These are phyloP conservation scores for Crithidia thermophila DNA, from an alignment of 208 protist species.

Conservation along the genomic window DNA sequence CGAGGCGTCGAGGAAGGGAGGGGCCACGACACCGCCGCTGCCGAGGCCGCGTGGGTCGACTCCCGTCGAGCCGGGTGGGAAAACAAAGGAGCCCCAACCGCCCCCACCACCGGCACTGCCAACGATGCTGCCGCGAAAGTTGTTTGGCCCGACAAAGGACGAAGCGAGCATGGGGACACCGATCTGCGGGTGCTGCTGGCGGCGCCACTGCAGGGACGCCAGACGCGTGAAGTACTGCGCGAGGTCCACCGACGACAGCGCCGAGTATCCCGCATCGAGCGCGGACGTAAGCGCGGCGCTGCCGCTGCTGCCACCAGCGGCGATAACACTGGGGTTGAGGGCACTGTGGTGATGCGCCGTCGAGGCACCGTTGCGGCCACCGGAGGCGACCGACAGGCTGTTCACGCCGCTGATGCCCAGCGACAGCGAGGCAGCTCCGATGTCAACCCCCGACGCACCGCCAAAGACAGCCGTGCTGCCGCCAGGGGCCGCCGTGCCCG, in stretches of 20 bases:
- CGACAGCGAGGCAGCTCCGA: neutral
- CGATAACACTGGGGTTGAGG: neutral
- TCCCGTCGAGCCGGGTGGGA: neutral
- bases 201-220: slow-evolving; percentile 16
- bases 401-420: neutral
- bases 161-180: neutral
- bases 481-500: neutral
- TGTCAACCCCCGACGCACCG: neutral
- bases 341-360: no score
- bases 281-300: slow-evolving; percentile 3
- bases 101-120: no score
- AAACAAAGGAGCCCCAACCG: no score
- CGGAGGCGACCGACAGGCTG: neutral
- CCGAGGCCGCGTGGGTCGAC: neutral
- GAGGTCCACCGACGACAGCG: slow-evolving; percentile 25
- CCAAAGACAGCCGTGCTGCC: neutral
- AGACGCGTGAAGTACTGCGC: slow-evolving; percentile 27
- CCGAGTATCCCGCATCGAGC: slow-evolving; percentile 14
- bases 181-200: slow-evolving; percentile 13
- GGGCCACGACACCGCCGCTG: no score
- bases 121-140: no score
- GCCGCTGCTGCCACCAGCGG: neutral
- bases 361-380: neutral
- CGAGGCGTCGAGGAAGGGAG: slow-evolving; percentile 12
- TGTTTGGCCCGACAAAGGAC: no score